Conservation (phyloP, 805 yeast genomes). For the Saccharomycopsis amapae region DNA sequence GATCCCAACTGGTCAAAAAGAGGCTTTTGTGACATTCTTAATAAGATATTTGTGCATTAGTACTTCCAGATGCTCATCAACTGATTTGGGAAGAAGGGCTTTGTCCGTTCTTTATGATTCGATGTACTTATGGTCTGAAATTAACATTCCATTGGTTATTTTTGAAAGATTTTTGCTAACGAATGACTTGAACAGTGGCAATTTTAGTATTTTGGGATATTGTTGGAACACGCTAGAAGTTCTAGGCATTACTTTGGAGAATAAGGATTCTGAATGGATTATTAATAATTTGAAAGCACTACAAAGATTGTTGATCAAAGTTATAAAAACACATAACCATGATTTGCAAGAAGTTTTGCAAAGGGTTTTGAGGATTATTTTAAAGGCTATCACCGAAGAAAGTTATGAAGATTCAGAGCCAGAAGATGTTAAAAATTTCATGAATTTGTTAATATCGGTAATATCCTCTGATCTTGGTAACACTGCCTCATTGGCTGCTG, state of each 20-base stretch:
- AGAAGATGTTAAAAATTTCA: slow-evolving; percentile 56
- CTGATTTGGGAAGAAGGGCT: slow-evolving; percentile 75
- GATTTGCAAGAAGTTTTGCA: slow-evolving; percentile 83
- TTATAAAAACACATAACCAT: slow-evolving; percentile 74
- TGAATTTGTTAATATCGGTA: slow-evolving; percentile 53
- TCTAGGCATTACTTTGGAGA: slow-evolving; percentile 70
- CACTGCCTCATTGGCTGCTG: slow-evolving; percentile 70
- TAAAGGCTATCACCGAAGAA: slow-evolving; percentile 55
- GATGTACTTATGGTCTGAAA: slow-evolving; percentile 81
- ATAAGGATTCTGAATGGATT: slow-evolving; percentile 76
- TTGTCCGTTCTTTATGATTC: slow-evolving; percentile 68
- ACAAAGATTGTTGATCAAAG: slow-evolving; percentile 69
- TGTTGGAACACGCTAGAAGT: slow-evolving; percentile 91
- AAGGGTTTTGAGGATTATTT: slow-evolving; percentile 60
- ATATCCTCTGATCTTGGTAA: slow-evolving; percentile 70
- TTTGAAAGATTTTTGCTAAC: slow-evolving; percentile 83
- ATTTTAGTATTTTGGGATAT: slow-evolving; percentile 52
- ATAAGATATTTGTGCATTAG: slow-evolving; percentile 83
- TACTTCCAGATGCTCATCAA: slow-evolving; percentile 77
- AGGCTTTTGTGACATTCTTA: slow-evolving; percentile 83
- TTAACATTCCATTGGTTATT: slow-evolving; percentile 74
- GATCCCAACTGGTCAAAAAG: slow-evolving; percentile 74
- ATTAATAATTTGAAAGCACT: slow-evolving; percentile 60
- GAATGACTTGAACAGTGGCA: slow-evolving; percentile 63
- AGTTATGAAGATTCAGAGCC: slow-evolving; percentile 46